phyloP scores from a whole-genome alignment of 2,329 filamentous ascomycete species.

The Xylaria sp. region DNA sequence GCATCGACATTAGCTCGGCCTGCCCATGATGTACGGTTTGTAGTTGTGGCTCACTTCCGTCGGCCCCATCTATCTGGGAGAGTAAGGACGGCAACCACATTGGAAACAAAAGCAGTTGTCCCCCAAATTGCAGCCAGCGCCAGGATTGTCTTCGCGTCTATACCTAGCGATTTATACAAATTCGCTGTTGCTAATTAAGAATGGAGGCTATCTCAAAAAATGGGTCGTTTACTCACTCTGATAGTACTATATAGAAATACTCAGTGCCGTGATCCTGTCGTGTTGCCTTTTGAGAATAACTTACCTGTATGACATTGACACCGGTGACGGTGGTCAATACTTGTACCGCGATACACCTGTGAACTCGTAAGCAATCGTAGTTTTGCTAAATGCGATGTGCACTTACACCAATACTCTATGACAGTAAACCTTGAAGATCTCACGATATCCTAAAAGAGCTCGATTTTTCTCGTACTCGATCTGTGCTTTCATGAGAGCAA shows the following conservation, averaged over 20 bases:
- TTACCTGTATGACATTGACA: constrained; percentile 63
- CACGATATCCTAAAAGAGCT: constrained; percentile 61
- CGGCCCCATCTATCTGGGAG: constrained; percentile 68
- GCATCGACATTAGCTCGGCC: constrained; percentile 38
- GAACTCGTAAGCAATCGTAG: neutral
- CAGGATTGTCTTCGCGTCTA: constrained; percentile 60
- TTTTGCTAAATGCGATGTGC: neutral
- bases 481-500: constrained; percentile 62
- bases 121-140: constrained; percentile 65
- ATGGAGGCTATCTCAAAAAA: neutral
- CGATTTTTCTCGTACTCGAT: constrained; percentile 67
- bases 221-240: constrained; percentile 47
- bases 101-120: constrained; percentile 60
- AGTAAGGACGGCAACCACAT: constrained; percentile 61
- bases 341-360: constrained; percentile 61
- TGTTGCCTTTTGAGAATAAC: neutral
- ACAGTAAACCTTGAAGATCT: constrained; percentile 63
- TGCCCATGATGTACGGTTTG: neutral
- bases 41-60: constrained; percentile 52
- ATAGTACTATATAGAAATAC: constrained; percentile 44
- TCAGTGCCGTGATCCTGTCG: neutral
- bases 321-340: constrained; percentile 67
- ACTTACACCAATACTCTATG: constrained; percentile 58
- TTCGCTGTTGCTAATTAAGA: constrained; percentile 48
- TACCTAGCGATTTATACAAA: constrained; percentile 64